Base-by-base conservation (phyloP, 371 early-diverging fungal genomes). In the Zychaea mexicana region DNA sequence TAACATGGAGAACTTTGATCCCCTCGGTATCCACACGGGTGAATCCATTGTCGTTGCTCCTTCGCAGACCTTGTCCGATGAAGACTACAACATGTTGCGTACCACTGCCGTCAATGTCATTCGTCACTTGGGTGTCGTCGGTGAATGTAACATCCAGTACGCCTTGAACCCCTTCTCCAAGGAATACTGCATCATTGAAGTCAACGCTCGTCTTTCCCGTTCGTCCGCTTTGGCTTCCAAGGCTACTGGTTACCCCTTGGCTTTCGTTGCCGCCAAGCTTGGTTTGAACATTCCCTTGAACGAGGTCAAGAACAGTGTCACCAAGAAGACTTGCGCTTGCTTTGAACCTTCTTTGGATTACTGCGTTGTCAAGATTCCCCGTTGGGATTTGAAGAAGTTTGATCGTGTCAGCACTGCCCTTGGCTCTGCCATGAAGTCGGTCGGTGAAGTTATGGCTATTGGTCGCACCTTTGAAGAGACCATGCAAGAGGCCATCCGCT, bases 1-100 rank as follows among this genome's bases (percentile, higher is more conserved):
- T 82, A 97, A 97, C 87, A 97, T 96, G 96, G 96, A 97, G 76
- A 97, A 97, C 90, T 96, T 97, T 85, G 97, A 97, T 73, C 97
- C 97, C 22, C 88, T 94, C 10, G 94, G 96, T 49, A 93, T 92
- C 61, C 97, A 97, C 78, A 97, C 97, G 6, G 97, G 97, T 64
- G 97, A 97, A 78, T 94, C 94, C 22, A 97, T 97, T 60, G 97
- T 97, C 19, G 95, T 97, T 45, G 96, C 96, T 19, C 98, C 98
- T 22, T 90, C 90, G 57, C 96, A 96, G 82, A 97, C 98, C 19
- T 78, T 96, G 54, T 88, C 86, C 54, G 98, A 97, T 73, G 92
- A 92, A 64, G 96, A 97, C 45, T 97, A 96, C 72, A 89, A 93
- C 62, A 94, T 95, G 96, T 88, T 96, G 52, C 92, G 97, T 65